A percentile compares a stretch with the other conserved stretches of the same genome.
Conservation (phyloP, 768 basidiomycete genomes). For the Suillus paluster region DNA sequence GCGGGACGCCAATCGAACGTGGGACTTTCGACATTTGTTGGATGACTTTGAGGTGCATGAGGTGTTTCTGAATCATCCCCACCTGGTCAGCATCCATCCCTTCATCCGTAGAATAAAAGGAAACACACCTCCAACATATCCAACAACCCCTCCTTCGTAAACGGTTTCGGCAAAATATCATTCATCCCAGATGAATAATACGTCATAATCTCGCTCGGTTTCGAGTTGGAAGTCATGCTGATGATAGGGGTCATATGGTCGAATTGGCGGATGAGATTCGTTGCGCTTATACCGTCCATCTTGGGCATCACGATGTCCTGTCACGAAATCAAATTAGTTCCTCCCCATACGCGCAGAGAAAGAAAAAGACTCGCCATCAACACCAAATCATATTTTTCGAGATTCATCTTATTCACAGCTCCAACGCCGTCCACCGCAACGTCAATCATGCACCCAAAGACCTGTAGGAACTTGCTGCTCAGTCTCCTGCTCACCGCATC, state of each 20-base stretch:
- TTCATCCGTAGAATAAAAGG: neutral
- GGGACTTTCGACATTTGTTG: constrained; percentile 74
- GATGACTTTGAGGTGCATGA: constrained; percentile 85
- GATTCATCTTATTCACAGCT: constrained; percentile 95
- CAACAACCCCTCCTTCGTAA: constrained; percentile 90
- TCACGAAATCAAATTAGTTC: constrained; percentile 8
- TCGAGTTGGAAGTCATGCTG: constrained; percentile 96
- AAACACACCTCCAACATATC: constrained; percentile 84
- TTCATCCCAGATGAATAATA: constrained; percentile 85
- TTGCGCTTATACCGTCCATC: constrained; percentile 87
- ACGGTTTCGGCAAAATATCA: constrained; percentile 95
- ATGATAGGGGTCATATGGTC: constrained; percentile 97
- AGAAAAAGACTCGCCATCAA: constrained; percentile 74
- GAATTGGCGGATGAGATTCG: constrained; percentile 92
- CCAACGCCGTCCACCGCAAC: constrained; percentile 92
- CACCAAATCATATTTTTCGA: constrained; percentile 94
- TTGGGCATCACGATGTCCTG: constrained; percentile 97
- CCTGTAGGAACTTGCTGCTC: constrained; percentile 91
- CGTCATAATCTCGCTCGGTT: constrained; percentile 90
- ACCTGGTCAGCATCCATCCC: neutral
- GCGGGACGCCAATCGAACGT: constrained; percentile 69
- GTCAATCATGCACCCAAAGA: constrained; percentile 94
- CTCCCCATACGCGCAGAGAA: neutral
- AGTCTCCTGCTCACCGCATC: constrained; percentile 89
- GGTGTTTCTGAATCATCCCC: constrained; percentile 65